Percentiles rank a stretch among this genome's conserved stretches.
These are phyloP conservation scores for Daldinia grandis DNA, from an alignment of 495 filamentous ascomycete genomes.

Conservation along the genomic window DNA sequence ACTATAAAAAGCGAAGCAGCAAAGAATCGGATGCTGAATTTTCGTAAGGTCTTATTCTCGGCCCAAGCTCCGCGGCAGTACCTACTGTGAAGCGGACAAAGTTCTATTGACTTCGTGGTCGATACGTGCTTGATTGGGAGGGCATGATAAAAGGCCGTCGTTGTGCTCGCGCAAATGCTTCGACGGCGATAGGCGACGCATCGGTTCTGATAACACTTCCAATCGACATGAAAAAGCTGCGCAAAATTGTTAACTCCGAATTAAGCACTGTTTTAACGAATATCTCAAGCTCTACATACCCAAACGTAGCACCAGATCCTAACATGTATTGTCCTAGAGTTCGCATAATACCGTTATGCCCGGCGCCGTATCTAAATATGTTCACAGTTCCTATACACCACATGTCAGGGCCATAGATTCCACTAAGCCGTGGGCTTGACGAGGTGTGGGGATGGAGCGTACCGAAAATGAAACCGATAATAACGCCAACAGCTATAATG, in stretches of 20 bases:
- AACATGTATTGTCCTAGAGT: constrained; percentile 97
- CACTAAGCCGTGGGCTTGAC: background rate
- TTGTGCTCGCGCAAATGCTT: constrained; percentile 68
- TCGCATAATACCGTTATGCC: constrained; percentile 90
- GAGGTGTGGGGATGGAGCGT: constrained; percentile 21
- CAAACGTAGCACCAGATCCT: constrained; percentile 95
- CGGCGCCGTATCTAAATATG: constrained; percentile 92
- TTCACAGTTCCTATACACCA: constrained; percentile 77
- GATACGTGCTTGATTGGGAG: constrained; percentile 53
- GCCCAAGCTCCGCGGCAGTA: background rate
- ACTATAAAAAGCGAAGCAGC: background rate
- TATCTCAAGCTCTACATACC: constrained; percentile 64
- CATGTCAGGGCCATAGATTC: constrained; percentile 36
- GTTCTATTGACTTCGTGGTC: constrained; percentile 41
- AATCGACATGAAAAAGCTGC: constrained; percentile 98
- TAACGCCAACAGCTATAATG: constrained; percentile 81
- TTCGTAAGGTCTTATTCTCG: background rate
- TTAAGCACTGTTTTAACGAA: background rate
- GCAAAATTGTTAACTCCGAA: constrained; percentile 25
- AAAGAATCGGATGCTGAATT: background rate
- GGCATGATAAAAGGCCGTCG: constrained; percentile 70
- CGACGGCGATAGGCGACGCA: constrained; percentile 65
- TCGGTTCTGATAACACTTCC: constrained; percentile 95
- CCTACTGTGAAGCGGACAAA: background rate
- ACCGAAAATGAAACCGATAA: constrained; percentile 99